Evolutionary conservation across 73 alveolate species (phyloP).

Genomic region (Paramecium caudatum): DNA sequence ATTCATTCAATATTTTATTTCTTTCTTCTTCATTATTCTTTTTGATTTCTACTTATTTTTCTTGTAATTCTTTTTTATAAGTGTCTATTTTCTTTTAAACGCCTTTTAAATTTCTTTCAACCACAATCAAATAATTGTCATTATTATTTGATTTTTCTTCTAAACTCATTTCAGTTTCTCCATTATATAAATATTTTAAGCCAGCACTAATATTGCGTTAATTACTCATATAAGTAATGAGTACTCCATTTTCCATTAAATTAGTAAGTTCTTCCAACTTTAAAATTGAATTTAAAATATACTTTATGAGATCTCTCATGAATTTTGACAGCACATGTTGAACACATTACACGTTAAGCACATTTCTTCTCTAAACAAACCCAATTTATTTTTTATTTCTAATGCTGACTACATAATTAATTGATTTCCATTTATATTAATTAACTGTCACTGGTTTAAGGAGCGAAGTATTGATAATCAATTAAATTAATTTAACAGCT

Average conservation of each 20-base stretch:
- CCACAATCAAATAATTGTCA: neutral
- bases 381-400: conserved; percentile 63
- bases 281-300: neutral
- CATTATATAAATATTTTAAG: neutral
- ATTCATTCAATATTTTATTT: neutral
- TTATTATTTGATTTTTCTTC: neutral
- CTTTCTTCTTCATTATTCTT: conserved; percentile 12
- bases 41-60: conserved; percentile 38
- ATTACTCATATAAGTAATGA: neutral
- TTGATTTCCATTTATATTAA: conserved; percentile 47
- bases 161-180: conserved; percentile 17
- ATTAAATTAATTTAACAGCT: neutral
- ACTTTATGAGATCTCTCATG: conserved; percentile 74
- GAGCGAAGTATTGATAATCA: neutral
- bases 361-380: conserved; percentile 73
- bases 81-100: conserved; percentile 35
- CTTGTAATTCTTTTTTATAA: neutral
- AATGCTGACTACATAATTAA: conserved; percentile 64
- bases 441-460: conserved; percentile 29
- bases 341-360: conserved; percentile 70
- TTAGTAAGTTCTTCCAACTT: conserved; percentile 64
- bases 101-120: neutral
- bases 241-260: conserved; percentile 22
- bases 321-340: conserved; percentile 74
- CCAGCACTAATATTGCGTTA: neutral